Evolutionary conservation across 805 yeast species (phyloP).

Genomic region (Cyberlindnera maclurae): DNA sequence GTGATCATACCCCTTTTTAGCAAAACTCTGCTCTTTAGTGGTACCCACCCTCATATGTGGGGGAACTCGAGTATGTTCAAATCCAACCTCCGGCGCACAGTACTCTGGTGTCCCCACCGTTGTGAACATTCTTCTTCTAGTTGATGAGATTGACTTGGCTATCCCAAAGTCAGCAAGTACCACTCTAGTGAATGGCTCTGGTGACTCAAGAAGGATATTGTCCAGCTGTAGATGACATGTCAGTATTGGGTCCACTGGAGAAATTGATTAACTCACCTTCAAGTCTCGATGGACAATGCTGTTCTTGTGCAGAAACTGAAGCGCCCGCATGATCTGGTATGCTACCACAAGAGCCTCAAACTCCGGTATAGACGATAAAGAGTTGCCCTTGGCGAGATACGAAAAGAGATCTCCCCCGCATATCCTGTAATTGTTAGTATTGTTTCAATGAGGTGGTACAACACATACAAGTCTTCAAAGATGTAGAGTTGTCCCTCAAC

Average conservation of each 20-base stretch:
- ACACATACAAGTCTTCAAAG: slow-evolving; percentile 35
- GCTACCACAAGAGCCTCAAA: slow-evolving; percentile 45
- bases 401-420: slow-evolving; percentile 58
- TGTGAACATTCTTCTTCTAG: slow-evolving; percentile 37
- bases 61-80: slow-evolving; percentile 27
- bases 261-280: slow-evolving; percentile 50
- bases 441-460: background rate
- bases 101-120: slow-evolving; percentile 63
- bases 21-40: slow-evolving; percentile 12
- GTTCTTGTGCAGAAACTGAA: slow-evolving; percentile 57
- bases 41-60: slow-evolving; percentile 21
- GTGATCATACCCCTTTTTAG: slow-evolving; percentile 31
- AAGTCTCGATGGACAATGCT: slow-evolving; percentile 83
- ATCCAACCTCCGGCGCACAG: slow-evolving; percentile 65
- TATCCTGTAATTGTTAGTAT: slow-evolving; percentile 18
- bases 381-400: slow-evolving; percentile 37
- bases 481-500: slow-evolving; percentile 31
- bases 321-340: slow-evolving; percentile 50
- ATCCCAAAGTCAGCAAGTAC: slow-evolving; percentile 67
- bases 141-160: slow-evolving; percentile 29
- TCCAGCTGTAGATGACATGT: slow-evolving; percentile 40
- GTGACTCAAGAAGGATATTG: slow-evolving; percentile 49
- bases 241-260: background rate
- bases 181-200: slow-evolving; percentile 44
- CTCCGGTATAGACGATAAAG: slow-evolving; percentile 40